Evolutionary conservation across 345 rosid species (phyloP).

Genomic region (Euclidium syriacum): DNA sequence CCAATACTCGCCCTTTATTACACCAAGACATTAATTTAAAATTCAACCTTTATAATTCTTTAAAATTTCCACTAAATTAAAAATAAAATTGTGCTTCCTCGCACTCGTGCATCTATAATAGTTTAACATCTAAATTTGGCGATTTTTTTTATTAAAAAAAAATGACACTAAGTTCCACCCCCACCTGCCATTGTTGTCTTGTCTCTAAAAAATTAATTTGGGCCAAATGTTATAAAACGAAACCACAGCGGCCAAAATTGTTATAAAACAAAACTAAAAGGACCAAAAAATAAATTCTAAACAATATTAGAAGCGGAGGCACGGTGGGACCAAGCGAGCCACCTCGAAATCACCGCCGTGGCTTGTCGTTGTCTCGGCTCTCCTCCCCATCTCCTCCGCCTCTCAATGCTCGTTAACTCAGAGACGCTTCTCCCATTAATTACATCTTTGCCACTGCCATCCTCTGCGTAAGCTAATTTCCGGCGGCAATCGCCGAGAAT

Average conservation of each 20-base stretch:
- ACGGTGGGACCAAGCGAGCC: constrained; percentile 38
- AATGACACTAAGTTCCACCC: not conserved
- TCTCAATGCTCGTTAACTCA: constrained; percentile 61
- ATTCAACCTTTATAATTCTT: constrained; percentile 6
- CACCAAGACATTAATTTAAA: constrained; percentile 22
- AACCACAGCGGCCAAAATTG: constrained; percentile 11
- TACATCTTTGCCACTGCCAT: constrained; percentile 62
- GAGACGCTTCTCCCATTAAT: constrained; percentile 70
- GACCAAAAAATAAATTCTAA: not conserved
- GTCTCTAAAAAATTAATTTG: not conserved
- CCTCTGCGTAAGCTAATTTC: constrained; percentile 21
- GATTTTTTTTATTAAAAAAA: not conserved
- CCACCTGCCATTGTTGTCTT: constrained; percentile 22
- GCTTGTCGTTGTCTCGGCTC: constrained; percentile 39
- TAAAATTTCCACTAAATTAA: constrained; percentile 5
- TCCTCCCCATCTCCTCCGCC: constrained; percentile 40
- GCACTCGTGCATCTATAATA: constrained; percentile 28
- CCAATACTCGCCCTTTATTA: constrained; percentile 31
- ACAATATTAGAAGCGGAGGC: constrained; percentile 21
- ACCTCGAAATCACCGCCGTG: constrained; percentile 43
- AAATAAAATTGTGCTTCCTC: constrained; percentile 18
- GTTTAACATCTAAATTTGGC: not conserved
- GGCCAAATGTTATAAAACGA: not conserved
- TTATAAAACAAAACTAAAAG: constrained; percentile 2
- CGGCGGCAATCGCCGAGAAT: constrained; percentile 49